These are phyloP conservation scores for Russula sp. DNA, from an alignment of 768 basidiomycete species.

Conservation along the genomic window DNA sequence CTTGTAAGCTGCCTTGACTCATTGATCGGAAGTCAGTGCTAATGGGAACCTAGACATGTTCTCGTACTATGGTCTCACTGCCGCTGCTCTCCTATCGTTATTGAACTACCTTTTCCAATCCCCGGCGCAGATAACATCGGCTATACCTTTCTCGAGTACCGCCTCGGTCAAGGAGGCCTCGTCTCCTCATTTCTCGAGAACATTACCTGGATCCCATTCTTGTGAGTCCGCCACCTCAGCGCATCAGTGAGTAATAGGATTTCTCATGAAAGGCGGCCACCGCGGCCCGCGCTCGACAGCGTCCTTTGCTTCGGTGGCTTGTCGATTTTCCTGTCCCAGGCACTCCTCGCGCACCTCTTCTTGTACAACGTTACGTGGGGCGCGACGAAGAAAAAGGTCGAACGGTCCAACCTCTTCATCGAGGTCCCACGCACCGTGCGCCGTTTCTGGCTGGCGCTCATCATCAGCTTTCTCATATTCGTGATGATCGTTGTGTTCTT, in stretches of 20 bases:
- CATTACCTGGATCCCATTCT: conserved; percentile 67
- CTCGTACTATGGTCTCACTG: conserved; percentile 61
- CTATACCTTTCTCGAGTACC: conserved; percentile 67
- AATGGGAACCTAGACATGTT: conserved; percentile 40
- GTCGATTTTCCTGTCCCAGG: conserved; percentile 50
- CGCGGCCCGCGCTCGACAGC: conserved; percentile 32
- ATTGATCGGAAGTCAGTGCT: background rate
- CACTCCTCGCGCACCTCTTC: conserved; percentile 54
- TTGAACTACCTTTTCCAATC: conserved; percentile 77
- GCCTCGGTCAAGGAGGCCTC: conserved; percentile 55
- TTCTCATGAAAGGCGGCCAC: conserved; percentile 4
- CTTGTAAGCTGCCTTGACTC: conserved; percentile 46
- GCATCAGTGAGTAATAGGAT: background rate
- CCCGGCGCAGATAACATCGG: conserved; percentile 66
- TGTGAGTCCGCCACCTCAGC: conserved; percentile 45
- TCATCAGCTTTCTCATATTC: conserved; percentile 51
- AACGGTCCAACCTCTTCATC: conserved; percentile 85
- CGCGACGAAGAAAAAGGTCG: conserved; percentile 75
- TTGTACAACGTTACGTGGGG: conserved; percentile 59
- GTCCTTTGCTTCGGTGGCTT: conserved; percentile 60
- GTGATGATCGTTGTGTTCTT: conserved; percentile 56
- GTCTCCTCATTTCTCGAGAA: conserved; percentile 55
- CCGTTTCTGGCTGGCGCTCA: conserved; percentile 68
- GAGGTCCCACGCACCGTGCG: conserved; percentile 82
- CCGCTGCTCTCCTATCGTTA: conserved; percentile 57